Base-by-base conservation (phyloP, 148 eudicot genomes). In the Nepenthes gracilis region DNA sequence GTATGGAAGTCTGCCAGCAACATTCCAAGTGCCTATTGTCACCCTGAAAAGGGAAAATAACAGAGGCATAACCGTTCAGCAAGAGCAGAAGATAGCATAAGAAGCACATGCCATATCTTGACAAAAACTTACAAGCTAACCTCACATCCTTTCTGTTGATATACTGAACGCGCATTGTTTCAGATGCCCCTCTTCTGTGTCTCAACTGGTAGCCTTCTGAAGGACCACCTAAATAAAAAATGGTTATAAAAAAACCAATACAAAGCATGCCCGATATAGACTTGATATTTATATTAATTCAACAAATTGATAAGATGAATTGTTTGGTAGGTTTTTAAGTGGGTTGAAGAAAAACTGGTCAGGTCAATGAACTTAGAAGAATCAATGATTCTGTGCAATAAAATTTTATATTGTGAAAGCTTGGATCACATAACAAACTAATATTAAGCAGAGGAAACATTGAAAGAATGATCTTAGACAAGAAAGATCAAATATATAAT, bases 1-100 rank as follows among this genome's bases (percentile, higher is more conserved):
- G 52, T 64, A 9, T 40, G 97, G 97, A 62, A 64, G 58, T 70
- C 78, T 85, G 23, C 97, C 97, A 60, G 93, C 96, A 52, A 91
- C 97, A 72, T 91, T 91, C 97, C 97, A 91, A 61, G 90, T 83
- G 49, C 88, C 90, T 50, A 91, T 54, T 59, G 81, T 83, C 54
- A 87, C 87, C 59, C 97, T 87, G 74, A 48, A 70, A 12, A 47
- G 3, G 23, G 60, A 52, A 5, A 55, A 9, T 40, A 12, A 1
- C n/a, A 14, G 5, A 2, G 36, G 15, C 6, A 60, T 14, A 36
- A 33, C 50, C 4, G 10, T 35, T 60, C 66, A 54, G 54, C 9
- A 9, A 58, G 37, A 56, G 57, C 52, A 12, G 23, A 55, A 56
- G 54, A 52, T 9, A 45, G 37, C 37, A 38, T 54, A 15, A 34